Conservation (phyloP, 1,284 basidiomycete species). For the Gomphus bonarii region DNA sequence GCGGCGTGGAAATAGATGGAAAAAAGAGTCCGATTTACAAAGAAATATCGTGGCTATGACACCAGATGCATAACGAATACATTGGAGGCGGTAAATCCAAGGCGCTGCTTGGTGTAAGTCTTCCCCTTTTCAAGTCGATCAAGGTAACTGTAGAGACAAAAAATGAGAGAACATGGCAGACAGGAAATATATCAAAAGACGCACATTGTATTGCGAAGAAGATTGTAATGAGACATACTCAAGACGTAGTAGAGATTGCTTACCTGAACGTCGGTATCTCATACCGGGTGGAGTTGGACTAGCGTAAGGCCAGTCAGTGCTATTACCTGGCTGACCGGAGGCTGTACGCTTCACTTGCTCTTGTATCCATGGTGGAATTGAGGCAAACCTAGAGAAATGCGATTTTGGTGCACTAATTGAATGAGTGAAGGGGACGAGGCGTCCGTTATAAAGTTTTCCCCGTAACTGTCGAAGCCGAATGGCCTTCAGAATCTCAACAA, state of each 20-base stretch:
- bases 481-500: background rate
- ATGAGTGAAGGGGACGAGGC: background rate
- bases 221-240: conserved; percentile 30
- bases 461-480: background rate
- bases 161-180: background rate
- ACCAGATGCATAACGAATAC: conserved; percentile 54
- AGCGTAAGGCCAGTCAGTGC: background rate
- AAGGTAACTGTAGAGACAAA: conserved; percentile 32
- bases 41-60: conserved; percentile 13
- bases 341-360: conserved; percentile 53
- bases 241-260: background rate
- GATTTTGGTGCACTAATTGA: background rate
- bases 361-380: conserved; percentile 50
- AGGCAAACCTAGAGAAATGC: conserved; percentile 35
- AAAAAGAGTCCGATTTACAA: background rate
- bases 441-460: background rate
- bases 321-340: background rate
- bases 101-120: conserved; percentile 41
- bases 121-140: conserved; percentile 54
- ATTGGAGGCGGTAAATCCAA: conserved; percentile 69
- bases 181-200: background rate
- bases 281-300: background rate
- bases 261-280: background rate
- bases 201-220: conserved; percentile 53
- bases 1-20: background rate